Conservation (phyloP, 1,139 yeast species). For the Suhomyces taliae region DNA sequence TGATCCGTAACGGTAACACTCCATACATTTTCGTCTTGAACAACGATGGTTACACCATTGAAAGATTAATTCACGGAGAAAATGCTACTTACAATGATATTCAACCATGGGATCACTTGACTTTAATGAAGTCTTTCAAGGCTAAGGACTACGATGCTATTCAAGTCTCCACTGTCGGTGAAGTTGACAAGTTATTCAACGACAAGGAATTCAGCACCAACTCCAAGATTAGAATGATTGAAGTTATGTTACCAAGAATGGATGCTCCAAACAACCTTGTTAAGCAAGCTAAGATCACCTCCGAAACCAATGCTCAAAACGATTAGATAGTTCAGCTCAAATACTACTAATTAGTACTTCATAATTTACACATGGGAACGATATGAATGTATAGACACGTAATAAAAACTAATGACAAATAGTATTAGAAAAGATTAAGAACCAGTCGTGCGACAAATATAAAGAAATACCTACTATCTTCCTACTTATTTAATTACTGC, state of each 20-base stretch:
- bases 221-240: slow-evolving; percentile 71
- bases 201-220: slow-evolving; percentile 57
- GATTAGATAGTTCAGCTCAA: neutral
- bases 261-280: slow-evolving; percentile 77
- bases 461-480: too few relatives aligned
- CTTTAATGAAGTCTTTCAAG: slow-evolving; percentile 68
- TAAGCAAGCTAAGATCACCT: slow-evolving; percentile 55
- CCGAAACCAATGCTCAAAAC: slow-evolving; percentile 53
- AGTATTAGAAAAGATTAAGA: neutral
- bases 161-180: slow-evolving; percentile 63
- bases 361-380: neutral
- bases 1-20: slow-evolving; percentile 70
- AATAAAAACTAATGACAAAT: neutral
- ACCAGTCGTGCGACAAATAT: too few relatives aligned
- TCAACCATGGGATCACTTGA: slow-evolving; percentile 79
- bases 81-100: slow-evolving; percentile 75
- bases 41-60: slow-evolving; percentile 88
- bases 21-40: slow-evolving; percentile 73
- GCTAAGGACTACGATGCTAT: slow-evolving; percentile 59
- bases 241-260: slow-evolving; percentile 75
- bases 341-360: too few relatives aligned
- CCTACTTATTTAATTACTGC: too few relatives aligned
- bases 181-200: slow-evolving; percentile 58
- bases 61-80: slow-evolving; percentile 83
- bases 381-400: neutral